phyloP scores from a whole-genome alignment of 352 stramenopile species.

The Phytophthora melonis region DNA sequence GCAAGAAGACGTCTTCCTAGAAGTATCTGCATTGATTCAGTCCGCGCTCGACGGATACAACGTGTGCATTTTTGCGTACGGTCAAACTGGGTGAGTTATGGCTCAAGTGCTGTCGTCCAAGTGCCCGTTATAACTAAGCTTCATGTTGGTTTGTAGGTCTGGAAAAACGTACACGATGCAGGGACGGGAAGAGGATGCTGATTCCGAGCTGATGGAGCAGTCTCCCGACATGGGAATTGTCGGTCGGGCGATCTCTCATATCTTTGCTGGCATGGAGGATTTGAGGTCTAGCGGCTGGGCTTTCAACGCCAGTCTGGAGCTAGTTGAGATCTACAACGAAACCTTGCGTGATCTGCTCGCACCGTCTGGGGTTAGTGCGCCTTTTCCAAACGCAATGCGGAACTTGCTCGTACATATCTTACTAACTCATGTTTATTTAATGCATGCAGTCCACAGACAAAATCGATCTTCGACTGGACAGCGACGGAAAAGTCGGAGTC shows the following conservation, averaged over 20 bases:
- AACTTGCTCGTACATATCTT: not conserved
- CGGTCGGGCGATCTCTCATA: conserved; percentile 77
- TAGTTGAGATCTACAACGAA: conserved; percentile 99
- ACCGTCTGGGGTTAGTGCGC: conserved; percentile 49
- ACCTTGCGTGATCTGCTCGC: conserved; percentile 94
- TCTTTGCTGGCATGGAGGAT: conserved; percentile 75
- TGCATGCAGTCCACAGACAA: conserved; percentile 63
- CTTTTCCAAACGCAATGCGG: not conserved
- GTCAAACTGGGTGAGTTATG: conserved; percentile 74
- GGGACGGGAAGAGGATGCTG: conserved; percentile 52
- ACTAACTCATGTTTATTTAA: conserved; percentile 1
- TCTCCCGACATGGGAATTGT: conserved; percentile 84
- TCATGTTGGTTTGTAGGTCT: conserved; percentile 47
- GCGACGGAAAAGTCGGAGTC: conserved; percentile 68
- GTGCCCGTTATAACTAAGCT: not conserved
- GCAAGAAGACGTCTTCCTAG: conserved; percentile 97
- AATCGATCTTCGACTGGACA: conserved; percentile 76
- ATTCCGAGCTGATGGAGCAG: conserved; percentile 46
- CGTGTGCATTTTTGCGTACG: conserved; percentile 96
- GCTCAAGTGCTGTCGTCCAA: not conserved
- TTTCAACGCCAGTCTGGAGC: conserved; percentile 78
- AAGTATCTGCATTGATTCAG: conserved; percentile 95
- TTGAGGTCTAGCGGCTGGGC: conserved; percentile 74
- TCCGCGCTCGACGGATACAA: conserved; percentile 96
- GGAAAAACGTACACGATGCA: conserved; percentile 93